Conservation (phyloP, 345 rosid genomes). For the Ailanthus altissimus region DNA sequence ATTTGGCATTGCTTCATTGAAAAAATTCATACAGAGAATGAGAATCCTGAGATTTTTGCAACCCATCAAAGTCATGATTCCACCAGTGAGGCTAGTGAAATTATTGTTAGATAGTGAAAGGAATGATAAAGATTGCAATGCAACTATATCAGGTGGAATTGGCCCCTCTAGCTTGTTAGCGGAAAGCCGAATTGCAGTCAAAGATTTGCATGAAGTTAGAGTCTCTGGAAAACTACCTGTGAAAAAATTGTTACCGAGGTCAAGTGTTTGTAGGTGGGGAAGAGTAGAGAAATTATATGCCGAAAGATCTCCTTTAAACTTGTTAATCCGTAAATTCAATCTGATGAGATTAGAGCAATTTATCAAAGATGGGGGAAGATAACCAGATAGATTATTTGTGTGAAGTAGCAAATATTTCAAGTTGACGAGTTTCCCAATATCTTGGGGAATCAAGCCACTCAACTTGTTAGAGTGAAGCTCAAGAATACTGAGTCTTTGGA, state of each 20-base stretch:
- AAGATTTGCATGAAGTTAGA: neutral
- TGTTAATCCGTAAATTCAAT: neutral
- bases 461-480: neutral
- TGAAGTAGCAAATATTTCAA: neutral
- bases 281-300: neutral
- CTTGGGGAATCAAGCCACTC: neutral
- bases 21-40: slow-evolving; percentile 27
- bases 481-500: neutral
- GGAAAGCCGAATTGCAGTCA: slow-evolving; percentile 15
- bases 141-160: neutral
- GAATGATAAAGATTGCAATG: slow-evolving; percentile 6
- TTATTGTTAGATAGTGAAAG: slow-evolving; percentile 26
- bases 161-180: slow-evolving; percentile 18
- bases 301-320: neutral
- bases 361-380: neutral
- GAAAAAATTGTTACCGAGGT: neutral
- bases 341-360: neutral
- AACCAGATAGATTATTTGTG: neutral
- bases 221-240: neutral
- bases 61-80: slow-evolving; percentile 30
- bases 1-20: neutral
- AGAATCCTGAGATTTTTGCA: slow-evolving; percentile 32
- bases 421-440: neutral
- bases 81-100: slow-evolving; percentile 32
- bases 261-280: neutral